Base-by-base conservation (phyloP, 1,284 basidiomycete species). In the Malassezia yamatoensis region DNA sequence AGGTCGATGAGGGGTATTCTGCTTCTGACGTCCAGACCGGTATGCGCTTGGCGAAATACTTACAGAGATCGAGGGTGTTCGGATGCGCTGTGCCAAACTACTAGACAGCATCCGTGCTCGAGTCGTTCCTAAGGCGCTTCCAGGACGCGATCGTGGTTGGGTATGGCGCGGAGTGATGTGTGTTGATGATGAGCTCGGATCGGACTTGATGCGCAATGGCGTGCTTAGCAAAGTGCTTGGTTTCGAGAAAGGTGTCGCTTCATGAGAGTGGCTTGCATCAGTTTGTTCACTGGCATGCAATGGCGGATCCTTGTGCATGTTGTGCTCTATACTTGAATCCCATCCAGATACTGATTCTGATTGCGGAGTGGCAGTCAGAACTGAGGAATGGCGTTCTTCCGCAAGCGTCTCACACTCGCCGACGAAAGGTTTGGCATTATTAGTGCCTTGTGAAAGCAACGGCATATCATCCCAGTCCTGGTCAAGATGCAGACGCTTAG, bases 21-120 rank as follows among this genome's bases (percentile, higher is more conserved):
- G 11, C 34, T 62, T 51, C 15, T 50, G 48, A 33, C 55, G 54
- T 16, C 59, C 61, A 2, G 47, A 51, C 15, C 57, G 47, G 37
- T 57, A 57, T 13, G 38, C 38, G 9, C 63, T 50, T 20, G 63
- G 65, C 18, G 59, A 51, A 45, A 62, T 51, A 21, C 65, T 64
- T 12, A 68, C 53, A 13, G 60, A 59, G 10, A 66, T 53, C 1
- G 59, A 53, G 32, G 53, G 15, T 6, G 15, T 10, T 21, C 42
- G 29, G 43, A 16, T 16, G 24, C 24, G 43, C 16, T 15, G 12
- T 13, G 45, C 15, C 6, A 18, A 13, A 12, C 36, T 43, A 36
- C 15, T 20, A 32, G 33, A 24, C 24, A 47, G 6, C 12, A 20
- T 15, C 12, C 45, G 45, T 18, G 34, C 10, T 16, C 45, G 45